Conservation (phyloP, 257 asterid genomes). For the Solanum chilense region DNA sequence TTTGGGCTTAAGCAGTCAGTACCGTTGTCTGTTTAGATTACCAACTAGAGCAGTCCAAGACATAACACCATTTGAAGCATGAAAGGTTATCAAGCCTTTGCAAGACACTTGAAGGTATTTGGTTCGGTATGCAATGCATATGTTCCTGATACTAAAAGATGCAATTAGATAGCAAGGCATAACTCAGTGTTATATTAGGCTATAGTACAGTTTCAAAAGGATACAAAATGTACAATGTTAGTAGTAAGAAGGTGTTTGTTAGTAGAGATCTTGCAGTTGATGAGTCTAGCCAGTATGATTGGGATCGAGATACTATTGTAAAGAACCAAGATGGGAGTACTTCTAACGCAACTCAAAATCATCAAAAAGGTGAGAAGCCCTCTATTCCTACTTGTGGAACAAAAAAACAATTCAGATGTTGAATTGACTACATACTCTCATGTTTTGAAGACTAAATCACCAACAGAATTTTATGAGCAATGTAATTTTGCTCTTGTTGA, state of each 20-base stretch:
- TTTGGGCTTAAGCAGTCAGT: not conserved
- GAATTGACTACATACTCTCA: not conserved
- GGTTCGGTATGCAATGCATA: not conserved
- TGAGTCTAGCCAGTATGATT: no score
- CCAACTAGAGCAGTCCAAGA: not conserved
- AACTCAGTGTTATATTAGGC: not conserved
- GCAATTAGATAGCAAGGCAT: not conserved
- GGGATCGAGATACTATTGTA: not conserved
- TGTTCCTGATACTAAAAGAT: not conserved
- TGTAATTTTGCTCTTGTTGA: not conserved
- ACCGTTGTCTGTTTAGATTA: not conserved
- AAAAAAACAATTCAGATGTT: not conserved
- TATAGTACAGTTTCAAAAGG: not conserved
- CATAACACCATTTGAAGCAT: not conserved
- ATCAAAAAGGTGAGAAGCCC: not conserved
- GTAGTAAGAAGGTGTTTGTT: no score
- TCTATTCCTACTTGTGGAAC: not conserved
- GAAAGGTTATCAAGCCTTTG: not conserved
- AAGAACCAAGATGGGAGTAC: not conserved
- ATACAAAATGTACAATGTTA: not conserved
- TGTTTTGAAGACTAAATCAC: not conserved
- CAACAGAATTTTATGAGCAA: no score
- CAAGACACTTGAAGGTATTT: not conserved
- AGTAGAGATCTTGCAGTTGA: no score
- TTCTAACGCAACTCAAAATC: not conserved